A percentile compares a stretch with the other conserved stretches of the same genome.
These are phyloP conservation scores for Hymenoscyphus linearis DNA, from an alignment of 2,329 filamentous ascomycete genomes.

Conservation along the genomic window DNA sequence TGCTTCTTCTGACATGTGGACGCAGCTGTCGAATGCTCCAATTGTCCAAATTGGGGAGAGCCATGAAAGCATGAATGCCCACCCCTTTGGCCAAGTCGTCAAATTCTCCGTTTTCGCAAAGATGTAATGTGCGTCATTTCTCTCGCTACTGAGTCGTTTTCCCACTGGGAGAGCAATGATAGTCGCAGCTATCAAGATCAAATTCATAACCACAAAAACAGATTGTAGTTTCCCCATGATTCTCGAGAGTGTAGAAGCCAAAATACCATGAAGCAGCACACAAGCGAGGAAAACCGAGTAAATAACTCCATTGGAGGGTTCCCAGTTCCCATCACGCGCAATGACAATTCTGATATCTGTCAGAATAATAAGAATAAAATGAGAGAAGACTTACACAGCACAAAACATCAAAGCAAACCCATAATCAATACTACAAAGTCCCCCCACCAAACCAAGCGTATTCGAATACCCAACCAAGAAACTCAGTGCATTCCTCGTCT, in stretches of 20 bases:
- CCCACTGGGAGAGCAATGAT: slow-evolving; percentile 53
- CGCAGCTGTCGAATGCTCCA: slow-evolving; percentile 51
- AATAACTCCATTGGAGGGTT: slow-evolving; percentile 48
- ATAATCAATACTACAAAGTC: slow-evolving; percentile 56
- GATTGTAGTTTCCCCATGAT: slow-evolving; percentile 56
- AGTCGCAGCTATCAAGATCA: slow-evolving; percentile 49
- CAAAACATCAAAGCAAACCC: slow-evolving; percentile 52
- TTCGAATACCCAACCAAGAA: slow-evolving; percentile 59
- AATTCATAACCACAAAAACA: slow-evolving; percentile 49
- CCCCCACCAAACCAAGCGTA: slow-evolving; percentile 54
- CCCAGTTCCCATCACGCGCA: slow-evolving; percentile 50
- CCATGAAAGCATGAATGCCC: slow-evolving; percentile 57
- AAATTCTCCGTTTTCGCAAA: slow-evolving; percentile 52
- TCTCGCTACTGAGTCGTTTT: slow-evolving; percentile 29
- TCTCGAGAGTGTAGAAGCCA: slow-evolving; percentile 47
- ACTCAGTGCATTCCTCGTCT: slow-evolving; percentile 50
- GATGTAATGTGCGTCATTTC: slow-evolving; percentile 45
- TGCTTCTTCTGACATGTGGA: slow-evolving; percentile 57
- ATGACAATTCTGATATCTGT: slow-evolving; percentile 41
- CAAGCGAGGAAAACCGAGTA: slow-evolving; percentile 52
- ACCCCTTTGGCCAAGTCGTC: slow-evolving; percentile 52
- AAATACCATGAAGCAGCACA: slow-evolving; percentile 48
- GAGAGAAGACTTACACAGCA: slow-evolving; percentile 37
- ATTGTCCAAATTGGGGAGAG: slow-evolving; percentile 58
- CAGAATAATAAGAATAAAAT: neutral